Conservation (phyloP, 257 asterid genomes). For the Phtheirospermum japonicum region DNA sequence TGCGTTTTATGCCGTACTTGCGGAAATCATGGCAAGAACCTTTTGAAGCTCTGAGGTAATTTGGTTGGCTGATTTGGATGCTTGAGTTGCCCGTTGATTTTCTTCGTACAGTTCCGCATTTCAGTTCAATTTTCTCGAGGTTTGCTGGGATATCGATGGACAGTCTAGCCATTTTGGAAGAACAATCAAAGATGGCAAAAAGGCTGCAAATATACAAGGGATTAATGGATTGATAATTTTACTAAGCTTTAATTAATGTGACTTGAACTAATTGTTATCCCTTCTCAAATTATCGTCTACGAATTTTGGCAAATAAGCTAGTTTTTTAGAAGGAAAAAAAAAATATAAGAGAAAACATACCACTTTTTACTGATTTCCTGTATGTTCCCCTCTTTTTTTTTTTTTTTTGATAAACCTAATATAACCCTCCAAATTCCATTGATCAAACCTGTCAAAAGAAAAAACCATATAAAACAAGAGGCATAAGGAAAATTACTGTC, state of each 20-base stretch:
- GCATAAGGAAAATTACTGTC: not conserved
- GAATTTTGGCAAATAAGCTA: too few relatives aligned
- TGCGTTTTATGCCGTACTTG: constrained; percentile 55
- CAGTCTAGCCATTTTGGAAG: constrained; percentile 16
- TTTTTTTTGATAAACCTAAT: too few relatives aligned
- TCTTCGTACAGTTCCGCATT: constrained; percentile 23
- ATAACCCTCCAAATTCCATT: too few relatives aligned
- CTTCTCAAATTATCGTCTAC: too few relatives aligned
- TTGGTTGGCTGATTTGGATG: constrained; percentile 29
- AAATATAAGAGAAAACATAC: too few relatives aligned
- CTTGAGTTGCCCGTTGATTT: constrained; percentile 32
- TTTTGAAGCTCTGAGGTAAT: constrained; percentile 55
- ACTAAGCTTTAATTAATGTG: too few relatives aligned
- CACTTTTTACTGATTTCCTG: too few relatives aligned
- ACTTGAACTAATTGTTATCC: too few relatives aligned
- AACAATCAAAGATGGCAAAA: not conserved
- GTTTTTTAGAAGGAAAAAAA: not conserved
- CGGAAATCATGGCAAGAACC: constrained; percentile 92
- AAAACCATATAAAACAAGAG: not conserved
- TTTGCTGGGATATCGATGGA: constrained; percentile 4
- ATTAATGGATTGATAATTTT: too few relatives aligned
- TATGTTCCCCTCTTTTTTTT: too few relatives aligned
- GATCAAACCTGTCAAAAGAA: too few relatives aligned
- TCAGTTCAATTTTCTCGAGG: constrained; percentile 25
- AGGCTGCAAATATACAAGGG: constrained; percentile 18